Base-by-base conservation (phyloP, 768 basidiomycete species). In the Russula foetens region DNA sequence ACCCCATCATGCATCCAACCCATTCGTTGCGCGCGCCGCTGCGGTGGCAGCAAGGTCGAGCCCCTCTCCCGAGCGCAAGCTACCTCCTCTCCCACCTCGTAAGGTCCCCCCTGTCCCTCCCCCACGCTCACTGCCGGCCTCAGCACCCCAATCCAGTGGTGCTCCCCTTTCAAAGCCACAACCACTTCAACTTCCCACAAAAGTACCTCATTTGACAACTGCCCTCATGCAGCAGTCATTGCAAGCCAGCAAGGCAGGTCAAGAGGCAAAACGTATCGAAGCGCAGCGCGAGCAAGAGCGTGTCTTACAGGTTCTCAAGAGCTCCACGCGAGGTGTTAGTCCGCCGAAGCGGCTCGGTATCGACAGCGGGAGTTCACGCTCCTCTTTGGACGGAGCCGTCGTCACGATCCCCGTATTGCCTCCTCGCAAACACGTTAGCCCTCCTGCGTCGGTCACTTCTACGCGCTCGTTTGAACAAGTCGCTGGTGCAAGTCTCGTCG, bases 181-280 rank as follows among this genome's bases (percentile, higher is more conserved):
- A 39, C 61, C 61, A 43, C 69, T 66, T 4, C 66, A 57, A 38
- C 63, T 56, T n/a, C 57, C 65, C 2, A 58, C 69, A 7, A 67
- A 67, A 21, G 53, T 68, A 63, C 62, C 74, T 58, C 85, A 88
- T 56, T 71, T 82, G 29, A 83, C 82, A 24, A 85, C 83, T 12
- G 77, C 79, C 0, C 73, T 88, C n/a, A 88, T 88, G 74, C 80
- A 80, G 60, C 88, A 90, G 70, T 84, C 82, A 23, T 73, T 92
- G 0, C 83, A 86, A 54, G 90, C 90, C 7, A 84, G 81, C 59
- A 87, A 88, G 67, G 80, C 81, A 0, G 89, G 81, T 1, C 84
- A 88, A 69, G 79, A 79, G 4, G 75, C 88, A 71, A 88, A 89
- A 71, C 80, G 81, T 50, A 84, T 81, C 0, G 85, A 90, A 66